These are phyloP conservation scores for Cercospora zeina DNA, from an alignment of 2,329 filamentous ascomycete species.

Conservation along the genomic window DNA sequence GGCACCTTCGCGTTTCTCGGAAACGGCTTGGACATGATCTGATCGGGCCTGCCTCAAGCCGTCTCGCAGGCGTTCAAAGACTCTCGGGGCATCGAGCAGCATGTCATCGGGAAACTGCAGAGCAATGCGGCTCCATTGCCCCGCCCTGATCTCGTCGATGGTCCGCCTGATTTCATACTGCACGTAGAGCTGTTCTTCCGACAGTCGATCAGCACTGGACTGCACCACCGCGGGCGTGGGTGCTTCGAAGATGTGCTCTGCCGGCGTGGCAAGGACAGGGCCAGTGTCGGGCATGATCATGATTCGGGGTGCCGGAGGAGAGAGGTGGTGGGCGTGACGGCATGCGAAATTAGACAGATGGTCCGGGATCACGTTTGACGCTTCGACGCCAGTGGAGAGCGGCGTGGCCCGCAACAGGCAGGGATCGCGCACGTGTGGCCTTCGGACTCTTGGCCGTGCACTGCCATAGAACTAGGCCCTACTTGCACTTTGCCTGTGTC, in stretches of 20 bases:
- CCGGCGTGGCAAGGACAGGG: slow-evolving; percentile 64
- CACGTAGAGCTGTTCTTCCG: slow-evolving; percentile 69
- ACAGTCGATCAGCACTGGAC: slow-evolving; percentile 41
- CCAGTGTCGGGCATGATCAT: slow-evolving; percentile 40
- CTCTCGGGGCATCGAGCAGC: slow-evolving; percentile 79
- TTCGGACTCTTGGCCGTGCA: background rate
- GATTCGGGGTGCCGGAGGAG: background rate
- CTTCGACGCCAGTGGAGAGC: slow-evolving; percentile 7
- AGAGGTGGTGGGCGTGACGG: slow-evolving; percentile 7
- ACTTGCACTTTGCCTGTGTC: too few species aligned
- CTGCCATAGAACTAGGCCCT: too few species aligned
- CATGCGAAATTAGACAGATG: slow-evolving; percentile 4
- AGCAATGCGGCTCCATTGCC: slow-evolving; percentile 73
- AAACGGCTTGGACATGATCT: slow-evolving; percentile 14
- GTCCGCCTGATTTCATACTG: slow-evolving; percentile 87
- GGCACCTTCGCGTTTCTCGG: slow-evolving; percentile 17
- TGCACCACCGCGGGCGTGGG: slow-evolving; percentile 46
- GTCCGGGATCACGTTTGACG: too few species aligned
- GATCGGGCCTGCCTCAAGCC: slow-evolving; percentile 44
- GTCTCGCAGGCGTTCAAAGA: slow-evolving; percentile 66
- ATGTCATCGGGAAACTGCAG: slow-evolving; percentile 96
- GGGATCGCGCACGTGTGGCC: too few species aligned
- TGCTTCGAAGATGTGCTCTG: slow-evolving; percentile 61
- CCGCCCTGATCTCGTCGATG: slow-evolving; percentile 69
- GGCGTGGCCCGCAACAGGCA: slow-evolving; percentile 1